These are phyloP conservation scores for Pseudonitzschia delicatissima DNA, from an alignment of 108 stramenopile species.

Conservation along the genomic window DNA sequence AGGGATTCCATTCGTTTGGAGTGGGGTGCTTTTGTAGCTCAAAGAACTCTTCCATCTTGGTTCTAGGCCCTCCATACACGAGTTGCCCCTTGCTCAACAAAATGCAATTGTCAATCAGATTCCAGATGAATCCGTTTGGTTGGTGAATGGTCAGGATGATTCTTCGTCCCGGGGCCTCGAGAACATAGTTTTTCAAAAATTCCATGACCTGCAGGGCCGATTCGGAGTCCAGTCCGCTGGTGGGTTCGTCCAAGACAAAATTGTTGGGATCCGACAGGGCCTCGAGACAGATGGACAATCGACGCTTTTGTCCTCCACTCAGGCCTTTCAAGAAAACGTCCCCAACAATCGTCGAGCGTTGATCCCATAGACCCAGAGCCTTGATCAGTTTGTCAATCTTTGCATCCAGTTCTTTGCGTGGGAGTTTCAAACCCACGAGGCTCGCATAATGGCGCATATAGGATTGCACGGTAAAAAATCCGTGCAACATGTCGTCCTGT, in stretches of 20 bases:
- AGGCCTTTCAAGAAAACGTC: slow-evolving; percentile 67
- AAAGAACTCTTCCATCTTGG: slow-evolving; percentile 56
- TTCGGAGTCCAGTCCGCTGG: slow-evolving; percentile 35
- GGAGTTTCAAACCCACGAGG: slow-evolving; percentile 9
- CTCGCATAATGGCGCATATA: slow-evolving; percentile 58
- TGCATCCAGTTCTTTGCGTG: slow-evolving; percentile 23
- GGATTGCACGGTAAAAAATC: slow-evolving; percentile 52
- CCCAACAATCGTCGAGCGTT: slow-evolving; percentile 59
- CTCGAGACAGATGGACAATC: slow-evolving; percentile 73
- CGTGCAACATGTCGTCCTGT: slow-evolving; percentile 48
- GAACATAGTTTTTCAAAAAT: slow-evolving; percentile 46
- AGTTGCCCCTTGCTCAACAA: slow-evolving; percentile 49
- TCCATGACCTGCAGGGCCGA: slow-evolving; percentile 58
- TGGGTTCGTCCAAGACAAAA: slow-evolving; percentile 44
- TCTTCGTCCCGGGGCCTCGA: slow-evolving; percentile 17
- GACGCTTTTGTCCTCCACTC: slow-evolving; percentile 69
- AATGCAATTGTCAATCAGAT: slow-evolving; percentile 53
- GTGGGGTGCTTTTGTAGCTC: slow-evolving; percentile 37
- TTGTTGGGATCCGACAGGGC: slow-evolving; percentile 45
- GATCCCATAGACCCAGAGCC: slow-evolving; percentile 49
- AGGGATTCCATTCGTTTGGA: slow-evolving; percentile 47
- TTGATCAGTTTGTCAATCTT: slow-evolving; percentile 34
- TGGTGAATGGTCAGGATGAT: slow-evolving; percentile 60
- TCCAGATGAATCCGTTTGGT: slow-evolving; percentile 52
- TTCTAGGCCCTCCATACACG: slow-evolving; percentile 49